A percentile compares a stretch with the other conserved stretches of the same genome.
Conservation (phyloP, 106 monocot genomes). For the Allium sativum region DNA sequence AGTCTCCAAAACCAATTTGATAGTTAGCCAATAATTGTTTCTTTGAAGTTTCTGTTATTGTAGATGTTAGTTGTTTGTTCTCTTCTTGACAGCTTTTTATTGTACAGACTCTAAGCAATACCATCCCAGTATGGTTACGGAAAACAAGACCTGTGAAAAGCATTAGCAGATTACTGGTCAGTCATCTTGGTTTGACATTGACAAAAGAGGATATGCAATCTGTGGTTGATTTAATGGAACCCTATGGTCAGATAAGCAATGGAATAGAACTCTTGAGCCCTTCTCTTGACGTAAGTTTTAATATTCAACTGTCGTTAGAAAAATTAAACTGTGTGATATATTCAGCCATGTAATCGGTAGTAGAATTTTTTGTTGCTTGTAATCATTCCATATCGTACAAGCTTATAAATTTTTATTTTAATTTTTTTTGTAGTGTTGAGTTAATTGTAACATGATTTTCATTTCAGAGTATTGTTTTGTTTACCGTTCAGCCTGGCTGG, state of each 20-base stretch:
- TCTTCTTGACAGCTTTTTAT: slow-evolving; percentile 1
- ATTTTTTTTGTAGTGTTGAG: too few relatives aligned
- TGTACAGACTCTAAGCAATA: slow-evolving; percentile 43
- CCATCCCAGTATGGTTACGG: slow-evolving; percentile 56
- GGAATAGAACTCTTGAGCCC: slow-evolving; percentile 72
- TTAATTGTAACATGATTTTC: too few relatives aligned
- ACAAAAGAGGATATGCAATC: slow-evolving; percentile 64
- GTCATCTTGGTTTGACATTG: slow-evolving; percentile 71
- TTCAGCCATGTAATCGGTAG: too few relatives aligned
- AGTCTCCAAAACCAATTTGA: too few relatives aligned
- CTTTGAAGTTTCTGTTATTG: too few relatives aligned
- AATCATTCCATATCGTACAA: too few relatives aligned
- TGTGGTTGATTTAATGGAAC: slow-evolving; percentile 86
- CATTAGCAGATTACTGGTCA: slow-evolving; percentile 40
- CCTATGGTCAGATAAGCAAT: slow-evolving; percentile 85
- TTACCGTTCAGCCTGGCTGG: too few relatives aligned
- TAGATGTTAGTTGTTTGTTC: background rate
- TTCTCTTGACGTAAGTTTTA: slow-evolving; percentile 57
- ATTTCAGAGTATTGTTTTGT: too few relatives aligned
- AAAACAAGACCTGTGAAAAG: slow-evolving; percentile 29
- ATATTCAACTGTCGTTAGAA: background rate
- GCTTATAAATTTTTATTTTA: too few relatives aligned
- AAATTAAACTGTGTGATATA: too few relatives aligned
- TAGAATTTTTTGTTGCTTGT: too few relatives aligned
- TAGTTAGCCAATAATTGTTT: too few relatives aligned